Evolutionary conservation across 192 early-diverging fungal species (phyloP), one percentile per base, ranked within the genome.

Genomic region (Pilobolus umbonatus): DNA sequence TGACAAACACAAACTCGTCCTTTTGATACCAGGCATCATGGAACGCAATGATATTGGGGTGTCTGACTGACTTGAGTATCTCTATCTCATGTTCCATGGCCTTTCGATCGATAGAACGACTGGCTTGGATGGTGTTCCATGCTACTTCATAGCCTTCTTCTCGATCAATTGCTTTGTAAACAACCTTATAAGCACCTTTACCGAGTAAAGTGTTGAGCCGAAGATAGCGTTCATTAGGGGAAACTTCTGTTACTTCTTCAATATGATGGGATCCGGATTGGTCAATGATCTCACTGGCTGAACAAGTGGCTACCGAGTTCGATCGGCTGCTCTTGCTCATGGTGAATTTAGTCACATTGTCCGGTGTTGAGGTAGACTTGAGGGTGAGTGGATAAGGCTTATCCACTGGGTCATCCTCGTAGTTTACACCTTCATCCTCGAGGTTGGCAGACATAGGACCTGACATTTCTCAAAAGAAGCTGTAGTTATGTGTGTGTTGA

Each of bases 141-240:
- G 91, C 91, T 5, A 94, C 90, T 71, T 94, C 91, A n/a, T 91
- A 84, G 49, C 91, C 91, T 60, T 92, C 88, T 57, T 93, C 90
- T 34, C 88, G 76, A 60, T 94, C 91, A 64, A 91, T 87, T 29
- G 84, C 86, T 58, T 90, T 90, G 76, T 79, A 93, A 11, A 93
- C 91, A 54, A 89, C 80, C 66, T 93, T 93, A 76, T 89, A 92
- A 11, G 91, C 91, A 10, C 91, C 91, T 68, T 87, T 88, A 25
- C 91, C 91, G 1, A 93, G 83, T 11, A 70, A 55, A 7, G 80
- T 77, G 42, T 82, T 82, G 29, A 82, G 61, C 30, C 74, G 65
- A 21, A 74, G 73, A 64, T 82, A 82, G 57, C 80, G 74, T 44
- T 72, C 71, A 58, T 75, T 75, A 19, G 80, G 80, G 28, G 75